Percentiles rank a stretch among this genome's conserved stretches.
phyloP scores from a whole-genome alignment of 2,329 filamentous ascomycete species.

The Colletotrichum tamarilloi region DNA sequence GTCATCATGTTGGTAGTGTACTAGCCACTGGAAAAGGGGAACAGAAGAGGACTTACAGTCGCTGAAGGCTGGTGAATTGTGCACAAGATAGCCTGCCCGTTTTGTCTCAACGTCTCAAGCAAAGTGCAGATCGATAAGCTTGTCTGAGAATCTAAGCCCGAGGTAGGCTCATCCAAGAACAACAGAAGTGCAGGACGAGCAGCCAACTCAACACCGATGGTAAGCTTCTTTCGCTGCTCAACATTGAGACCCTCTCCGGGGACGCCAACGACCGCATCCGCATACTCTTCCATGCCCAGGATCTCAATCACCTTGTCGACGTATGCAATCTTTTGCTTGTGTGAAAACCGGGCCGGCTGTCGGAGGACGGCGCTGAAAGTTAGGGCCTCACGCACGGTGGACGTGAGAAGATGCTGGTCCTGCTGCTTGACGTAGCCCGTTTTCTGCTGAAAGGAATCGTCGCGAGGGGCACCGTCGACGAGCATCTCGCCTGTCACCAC shows the following conservation, averaged over 20 bases:
- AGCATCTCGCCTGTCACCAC: slow-evolving; percentile 78
- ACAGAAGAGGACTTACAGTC: slow-evolving; percentile 36
- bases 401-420: slow-evolving; percentile 74
- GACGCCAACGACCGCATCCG: slow-evolving; percentile 76
- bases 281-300: slow-evolving; percentile 67
- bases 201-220: slow-evolving; percentile 82
- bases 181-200: slow-evolving; percentile 78
- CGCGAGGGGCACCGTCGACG: slow-evolving; percentile 73
- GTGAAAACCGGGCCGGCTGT: slow-evolving; percentile 68
- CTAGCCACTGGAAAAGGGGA: neutral
- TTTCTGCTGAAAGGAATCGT: slow-evolving; percentile 76
- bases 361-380: slow-evolving; percentile 75
- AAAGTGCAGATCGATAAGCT: slow-evolving; percentile 80
- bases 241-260: slow-evolving; percentile 66
- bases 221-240: slow-evolving; percentile 67
- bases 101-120: slow-evolving; percentile 71
- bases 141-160: slow-evolving; percentile 79
- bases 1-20: neutral
- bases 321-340: slow-evolving; percentile 41
- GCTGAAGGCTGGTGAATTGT: slow-evolving; percentile 64
- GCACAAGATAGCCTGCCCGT: slow-evolving; percentile 61
- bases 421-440: slow-evolving; percentile 80
- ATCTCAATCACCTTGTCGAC: slow-evolving; percentile 45
- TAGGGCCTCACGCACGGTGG: slow-evolving; percentile 75
- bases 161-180: slow-evolving; percentile 83